Conservation (phyloP, 2,329 filamentous ascomycete genomes). For the Exophiala sp. region DNA sequence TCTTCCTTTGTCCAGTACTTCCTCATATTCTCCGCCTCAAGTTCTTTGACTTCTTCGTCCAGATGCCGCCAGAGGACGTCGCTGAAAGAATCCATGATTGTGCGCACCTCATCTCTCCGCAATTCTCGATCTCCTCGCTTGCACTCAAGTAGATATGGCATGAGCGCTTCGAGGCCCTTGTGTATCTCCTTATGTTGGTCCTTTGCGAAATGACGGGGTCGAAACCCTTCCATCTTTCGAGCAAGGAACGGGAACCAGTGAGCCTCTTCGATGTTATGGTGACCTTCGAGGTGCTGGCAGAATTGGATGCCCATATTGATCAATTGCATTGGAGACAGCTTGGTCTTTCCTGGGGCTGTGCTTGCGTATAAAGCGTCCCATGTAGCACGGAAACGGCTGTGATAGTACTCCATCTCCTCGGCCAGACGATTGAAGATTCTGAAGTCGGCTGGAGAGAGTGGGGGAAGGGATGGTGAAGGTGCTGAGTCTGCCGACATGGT, state of each 20-base stretch:
- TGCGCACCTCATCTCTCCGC: conserved; percentile 57
- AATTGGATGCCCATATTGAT: conserved; percentile 59
- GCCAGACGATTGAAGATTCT: conserved; percentile 35
- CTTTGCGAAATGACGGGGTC: conserved; percentile 61
- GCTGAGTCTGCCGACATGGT: too few relatives aligned
- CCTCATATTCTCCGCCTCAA: conserved; percentile 85
- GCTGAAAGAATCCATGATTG: conserved; percentile 73
- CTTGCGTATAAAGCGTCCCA: conserved; percentile 68
- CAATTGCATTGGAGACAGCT: background rate
- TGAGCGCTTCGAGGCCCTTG: conserved; percentile 64
- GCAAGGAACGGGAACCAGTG: conserved; percentile 78
- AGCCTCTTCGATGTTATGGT: conserved; percentile 80
- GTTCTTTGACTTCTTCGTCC: conserved; percentile 74
- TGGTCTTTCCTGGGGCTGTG: conserved; percentile 57
- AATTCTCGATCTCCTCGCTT: conserved; percentile 60
- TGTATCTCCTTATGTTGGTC: conserved; percentile 78
- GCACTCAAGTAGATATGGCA: conserved; percentile 63
- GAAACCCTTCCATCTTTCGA: conserved; percentile 74
- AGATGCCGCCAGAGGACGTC: conserved; percentile 76
- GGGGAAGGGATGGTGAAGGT: conserved; percentile 44
- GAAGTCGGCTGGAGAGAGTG: conserved; percentile 65
- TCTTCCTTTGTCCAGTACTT: conserved; percentile 76
- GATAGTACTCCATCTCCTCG: conserved; percentile 51
- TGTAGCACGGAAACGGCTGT: conserved; percentile 69
- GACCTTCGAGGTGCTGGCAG: conserved; percentile 64